phyloP scores from a whole-genome alignment of 2,329 filamentous ascomycete genomes.

The Colletotrichum sp. region DNA sequence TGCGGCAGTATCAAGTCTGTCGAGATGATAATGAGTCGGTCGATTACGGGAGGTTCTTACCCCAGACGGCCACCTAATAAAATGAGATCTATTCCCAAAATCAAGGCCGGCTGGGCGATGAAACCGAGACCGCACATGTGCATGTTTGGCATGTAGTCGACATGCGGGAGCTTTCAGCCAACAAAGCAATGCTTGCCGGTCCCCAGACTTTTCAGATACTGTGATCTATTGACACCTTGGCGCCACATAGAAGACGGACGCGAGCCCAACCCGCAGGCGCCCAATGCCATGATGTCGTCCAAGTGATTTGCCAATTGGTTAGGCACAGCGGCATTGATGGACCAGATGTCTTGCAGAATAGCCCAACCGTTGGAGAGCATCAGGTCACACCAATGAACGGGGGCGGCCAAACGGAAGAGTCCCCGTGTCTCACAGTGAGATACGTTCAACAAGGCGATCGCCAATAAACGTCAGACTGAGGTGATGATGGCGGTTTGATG shows the following conservation, averaged over 20 bases:
- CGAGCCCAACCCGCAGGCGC: neutral
- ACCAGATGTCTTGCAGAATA: neutral
- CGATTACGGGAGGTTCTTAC: neutral
- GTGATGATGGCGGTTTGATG: neutral
- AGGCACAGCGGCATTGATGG: neutral
- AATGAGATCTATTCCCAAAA: neutral
- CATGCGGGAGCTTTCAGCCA: neutral
- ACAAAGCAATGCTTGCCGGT: neutral
- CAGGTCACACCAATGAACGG: neutral
- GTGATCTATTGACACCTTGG: neutral
- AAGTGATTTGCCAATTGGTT: neutral
- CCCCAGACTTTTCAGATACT: neutral
- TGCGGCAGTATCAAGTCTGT: neutral
- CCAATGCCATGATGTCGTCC: neutral
- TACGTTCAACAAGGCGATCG: neutral
- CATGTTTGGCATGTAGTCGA: neutral
- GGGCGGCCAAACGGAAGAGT: neutral
- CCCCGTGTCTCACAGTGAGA: neutral
- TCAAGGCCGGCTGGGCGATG: neutral
- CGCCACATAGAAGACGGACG: neutral
- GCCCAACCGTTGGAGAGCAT: neutral
- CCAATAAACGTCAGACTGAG: neutral
- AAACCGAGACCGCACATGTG: neutral
- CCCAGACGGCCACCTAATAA: neutral
- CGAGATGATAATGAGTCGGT: neutral